phyloP scores from a whole-genome alignment of 2,329 filamentous ascomycete genomes.

The Penicillium sp. region DNA sequence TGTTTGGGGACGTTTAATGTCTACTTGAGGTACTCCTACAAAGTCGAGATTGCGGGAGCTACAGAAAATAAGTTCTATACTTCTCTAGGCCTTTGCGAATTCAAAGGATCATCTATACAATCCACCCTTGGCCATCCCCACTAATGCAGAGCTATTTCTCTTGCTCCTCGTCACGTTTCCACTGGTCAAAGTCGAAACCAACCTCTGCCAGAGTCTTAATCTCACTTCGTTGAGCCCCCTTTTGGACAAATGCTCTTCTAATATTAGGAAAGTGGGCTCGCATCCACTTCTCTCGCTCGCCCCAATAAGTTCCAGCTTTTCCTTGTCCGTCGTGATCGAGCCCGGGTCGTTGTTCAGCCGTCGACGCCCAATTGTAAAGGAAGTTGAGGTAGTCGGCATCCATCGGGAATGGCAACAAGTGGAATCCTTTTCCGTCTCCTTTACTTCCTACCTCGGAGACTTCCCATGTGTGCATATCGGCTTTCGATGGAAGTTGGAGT shows the following conservation, averaged over 20 bases:
- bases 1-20: not conserved
- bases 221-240: constrained; percentile 59
- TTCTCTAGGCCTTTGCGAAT: not conserved
- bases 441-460: constrained; percentile 41
- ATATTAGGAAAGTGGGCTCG: constrained; percentile 70
- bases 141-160: constrained; percentile 2
- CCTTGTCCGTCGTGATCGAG: constrained; percentile 55
- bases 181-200: constrained; percentile 64
- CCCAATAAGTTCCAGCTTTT: constrained; percentile 74
- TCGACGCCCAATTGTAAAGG: constrained; percentile 48
- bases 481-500: constrained; percentile 64
- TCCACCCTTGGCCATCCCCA: no score
- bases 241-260: constrained; percentile 70
- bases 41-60: no score
- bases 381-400: constrained; percentile 53
- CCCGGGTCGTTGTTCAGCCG: constrained; percentile 39
- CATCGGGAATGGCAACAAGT: constrained; percentile 56
- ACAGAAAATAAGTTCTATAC: not conserved
- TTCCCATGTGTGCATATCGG: constrained; percentile 75
- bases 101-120: not conserved
- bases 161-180: constrained; percentile 29
- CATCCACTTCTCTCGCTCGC: constrained; percentile 71
- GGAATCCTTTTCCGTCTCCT: constrained; percentile 57
- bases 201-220: constrained; percentile 72
- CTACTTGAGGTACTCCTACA: no score